Evolutionary conservation across 2,329 filamentous ascomycete genomes (phyloP).

Genomic region (Moelleriella libera): DNA sequence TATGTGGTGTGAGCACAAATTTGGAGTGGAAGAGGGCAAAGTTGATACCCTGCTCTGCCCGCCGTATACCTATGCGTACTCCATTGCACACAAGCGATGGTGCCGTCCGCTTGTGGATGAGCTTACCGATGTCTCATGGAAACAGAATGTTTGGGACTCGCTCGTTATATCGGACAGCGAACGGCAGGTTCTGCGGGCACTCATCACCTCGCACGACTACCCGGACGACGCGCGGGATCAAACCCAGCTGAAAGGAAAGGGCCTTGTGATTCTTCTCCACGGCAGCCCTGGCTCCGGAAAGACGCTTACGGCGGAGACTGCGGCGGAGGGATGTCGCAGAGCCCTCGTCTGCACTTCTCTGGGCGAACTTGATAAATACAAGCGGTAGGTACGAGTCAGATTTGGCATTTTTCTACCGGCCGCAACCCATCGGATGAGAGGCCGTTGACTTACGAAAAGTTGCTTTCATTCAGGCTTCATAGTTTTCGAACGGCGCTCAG

Average conservation of each 20-base stretch:
- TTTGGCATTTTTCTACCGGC: background rate
- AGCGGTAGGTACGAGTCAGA: slow-evolving; percentile 12
- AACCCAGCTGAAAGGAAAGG: slow-evolving; percentile 19
- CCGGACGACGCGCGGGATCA: background rate
- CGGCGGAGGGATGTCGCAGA: slow-evolving; percentile 25
- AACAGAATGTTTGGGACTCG: background rate
- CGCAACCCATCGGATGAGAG: background rate
- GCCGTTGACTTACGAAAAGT: background rate
- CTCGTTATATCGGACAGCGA: background rate
- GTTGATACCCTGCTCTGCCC: background rate
- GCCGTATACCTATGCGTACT: background rate
- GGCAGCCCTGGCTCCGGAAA: slow-evolving; percentile 33
- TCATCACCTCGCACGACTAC: background rate
- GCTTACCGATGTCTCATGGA: background rate
- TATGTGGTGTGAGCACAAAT: background rate
- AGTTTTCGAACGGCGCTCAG: slow-evolving; percentile 18
- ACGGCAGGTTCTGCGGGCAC: background rate
- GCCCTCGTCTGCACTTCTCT: slow-evolving; percentile 22
- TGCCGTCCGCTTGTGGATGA: background rate
- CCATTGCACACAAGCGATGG: background rate
- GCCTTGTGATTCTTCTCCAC: slow-evolving; percentile 29
- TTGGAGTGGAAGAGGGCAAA: background rate
- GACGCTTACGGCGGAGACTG: slow-evolving; percentile 28
- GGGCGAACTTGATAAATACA: slow-evolving; percentile 4
- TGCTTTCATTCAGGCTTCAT: background rate